Percentiles rank a stretch among this genome's conserved stretches.
Conservation (phyloP, 2,329 filamentous ascomycete genomes). For the Aureobasidium uvarum region DNA sequence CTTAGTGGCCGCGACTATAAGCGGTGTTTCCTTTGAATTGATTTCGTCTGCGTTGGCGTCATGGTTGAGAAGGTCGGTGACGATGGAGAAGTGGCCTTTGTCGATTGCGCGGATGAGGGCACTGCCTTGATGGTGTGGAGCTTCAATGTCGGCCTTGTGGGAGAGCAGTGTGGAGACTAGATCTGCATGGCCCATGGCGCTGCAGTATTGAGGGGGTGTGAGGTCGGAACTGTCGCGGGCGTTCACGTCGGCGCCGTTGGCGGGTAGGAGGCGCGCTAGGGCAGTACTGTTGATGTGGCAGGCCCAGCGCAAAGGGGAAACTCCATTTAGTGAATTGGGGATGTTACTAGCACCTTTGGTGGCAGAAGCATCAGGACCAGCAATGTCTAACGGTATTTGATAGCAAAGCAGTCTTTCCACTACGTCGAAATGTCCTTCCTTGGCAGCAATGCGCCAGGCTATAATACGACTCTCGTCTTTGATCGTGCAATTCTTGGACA, state of each 20-base stretch:
- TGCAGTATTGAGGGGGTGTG: not conserved
- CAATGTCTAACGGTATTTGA: not conserved
- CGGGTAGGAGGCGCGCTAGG: not conserved
- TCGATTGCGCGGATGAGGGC: not conserved
- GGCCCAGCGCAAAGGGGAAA: not conserved
- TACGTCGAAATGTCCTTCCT: not conserved
- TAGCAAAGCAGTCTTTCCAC: not conserved
- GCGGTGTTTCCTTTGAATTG: no score
- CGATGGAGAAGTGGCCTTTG: not conserved
- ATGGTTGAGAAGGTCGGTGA: not conserved
- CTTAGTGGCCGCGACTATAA: not conserved
- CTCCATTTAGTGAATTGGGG: not conserved
- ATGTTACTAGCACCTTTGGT: not conserved
- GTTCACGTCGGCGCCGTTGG: not conserved
- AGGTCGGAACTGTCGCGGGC: not conserved
- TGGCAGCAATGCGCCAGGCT: not conserved
- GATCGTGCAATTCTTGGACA: not conserved
- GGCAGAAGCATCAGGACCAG: not conserved
- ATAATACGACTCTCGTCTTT: not conserved
- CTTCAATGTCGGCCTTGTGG: not conserved
- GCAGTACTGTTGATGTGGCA: not conserved
- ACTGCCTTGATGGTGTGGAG: not conserved
- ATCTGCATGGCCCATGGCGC: not conserved
- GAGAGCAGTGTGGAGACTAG: not conserved
- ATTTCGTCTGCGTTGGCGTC: not conserved